phyloP scores from a whole-genome alignment of 441 rosid species.

The Syzygium malaccense region DNA sequence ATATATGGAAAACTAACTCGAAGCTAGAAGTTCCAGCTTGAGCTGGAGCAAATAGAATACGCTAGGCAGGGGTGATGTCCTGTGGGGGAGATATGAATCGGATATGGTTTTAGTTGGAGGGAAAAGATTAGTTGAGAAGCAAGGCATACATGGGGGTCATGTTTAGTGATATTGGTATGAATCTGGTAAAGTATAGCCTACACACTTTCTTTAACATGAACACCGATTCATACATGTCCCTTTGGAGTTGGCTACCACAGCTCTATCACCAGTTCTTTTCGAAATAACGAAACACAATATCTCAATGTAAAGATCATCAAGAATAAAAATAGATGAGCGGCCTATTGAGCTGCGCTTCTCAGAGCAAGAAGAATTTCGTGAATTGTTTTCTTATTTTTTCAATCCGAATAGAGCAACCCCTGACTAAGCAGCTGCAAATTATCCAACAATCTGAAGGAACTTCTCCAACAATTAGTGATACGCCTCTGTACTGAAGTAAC shows the following conservation, averaged over 20 bases:
- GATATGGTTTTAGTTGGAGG: not conserved
- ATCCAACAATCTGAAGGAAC: not conserved
- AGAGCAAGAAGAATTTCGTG: not conserved
- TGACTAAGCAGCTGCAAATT: not conserved
- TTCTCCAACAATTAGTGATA: not conserved
- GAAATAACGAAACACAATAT: not conserved
- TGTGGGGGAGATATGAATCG: not conserved
- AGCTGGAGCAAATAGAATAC: not conserved
- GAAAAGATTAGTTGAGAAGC: slow-evolving; percentile 41
- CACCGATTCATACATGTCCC: not conserved
- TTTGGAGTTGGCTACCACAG: not conserved
- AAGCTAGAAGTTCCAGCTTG: slow-evolving; percentile 3
- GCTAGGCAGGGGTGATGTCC: not conserved
- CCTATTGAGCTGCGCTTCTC: not conserved
- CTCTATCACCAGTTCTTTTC: not conserved
- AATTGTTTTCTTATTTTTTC: not conserved
- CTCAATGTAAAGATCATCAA: not conserved
- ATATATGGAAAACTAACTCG: not conserved
- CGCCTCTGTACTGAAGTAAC: not conserved
- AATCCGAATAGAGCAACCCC: not conserved
- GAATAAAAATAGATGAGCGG: not conserved
- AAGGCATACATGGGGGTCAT: slow-evolving; percentile 25
- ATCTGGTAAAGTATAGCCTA: slow-evolving; percentile 16
- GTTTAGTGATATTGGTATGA: slow-evolving; percentile 23
- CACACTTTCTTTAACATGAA: not conserved